Percentiles rank a stretch among this genome's conserved stretches.
phyloP scores from a whole-genome alignment of 2,329 filamentous ascomycete genomes.

The Apiospora marii region DNA sequence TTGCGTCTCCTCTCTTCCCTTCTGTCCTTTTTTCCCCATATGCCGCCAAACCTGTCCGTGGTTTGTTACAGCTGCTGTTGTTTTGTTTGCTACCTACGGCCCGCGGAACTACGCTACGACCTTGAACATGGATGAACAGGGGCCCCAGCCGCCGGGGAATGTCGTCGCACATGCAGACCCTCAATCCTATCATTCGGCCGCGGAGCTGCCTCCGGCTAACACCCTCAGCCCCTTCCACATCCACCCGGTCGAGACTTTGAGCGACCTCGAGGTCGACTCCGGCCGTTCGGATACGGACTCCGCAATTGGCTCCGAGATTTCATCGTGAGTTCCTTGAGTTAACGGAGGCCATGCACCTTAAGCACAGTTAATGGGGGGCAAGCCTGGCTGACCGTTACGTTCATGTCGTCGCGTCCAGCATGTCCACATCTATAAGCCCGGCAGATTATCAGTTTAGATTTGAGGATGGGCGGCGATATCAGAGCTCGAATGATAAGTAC shows the following conservation, averaged over 20 bases:
- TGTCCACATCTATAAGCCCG: slow-evolving; percentile 31
- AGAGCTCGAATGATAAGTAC: slow-evolving; percentile 32
- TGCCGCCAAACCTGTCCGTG: slow-evolving; percentile 9
- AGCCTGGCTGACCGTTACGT: slow-evolving; percentile 15
- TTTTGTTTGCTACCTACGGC: slow-evolving; percentile 3
- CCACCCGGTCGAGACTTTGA: slow-evolving; percentile 24
- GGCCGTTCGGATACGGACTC: slow-evolving; percentile 31
- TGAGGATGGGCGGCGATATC: slow-evolving; percentile 32
- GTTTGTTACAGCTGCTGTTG: neutral
- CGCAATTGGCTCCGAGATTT: slow-evolving; percentile 32
- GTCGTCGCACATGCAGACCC: slow-evolving; percentile 14
- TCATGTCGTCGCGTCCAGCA: slow-evolving; percentile 23
- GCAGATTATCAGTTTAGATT: slow-evolving; percentile 30
- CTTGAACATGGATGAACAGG: slow-evolving; percentile 10
- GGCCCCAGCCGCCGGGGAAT: neutral
- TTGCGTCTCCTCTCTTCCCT: neutral
- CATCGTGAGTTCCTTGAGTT: slow-evolving; percentile 28
- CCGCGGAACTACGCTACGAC: slow-evolving; percentile 1
- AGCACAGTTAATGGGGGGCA: neutral
- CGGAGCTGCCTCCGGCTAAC: slow-evolving; percentile 19
- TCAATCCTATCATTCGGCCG: neutral
- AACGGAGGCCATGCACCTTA: neutral
- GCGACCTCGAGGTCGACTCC: slow-evolving; percentile 32
- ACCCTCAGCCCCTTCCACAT: slow-evolving; percentile 17
- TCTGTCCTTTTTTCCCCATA: slow-evolving; percentile 1